These are phyloP conservation scores for Cudoniella acicularis DNA, from an alignment of 495 filamentous ascomycete genomes.

Conservation along the genomic window DNA sequence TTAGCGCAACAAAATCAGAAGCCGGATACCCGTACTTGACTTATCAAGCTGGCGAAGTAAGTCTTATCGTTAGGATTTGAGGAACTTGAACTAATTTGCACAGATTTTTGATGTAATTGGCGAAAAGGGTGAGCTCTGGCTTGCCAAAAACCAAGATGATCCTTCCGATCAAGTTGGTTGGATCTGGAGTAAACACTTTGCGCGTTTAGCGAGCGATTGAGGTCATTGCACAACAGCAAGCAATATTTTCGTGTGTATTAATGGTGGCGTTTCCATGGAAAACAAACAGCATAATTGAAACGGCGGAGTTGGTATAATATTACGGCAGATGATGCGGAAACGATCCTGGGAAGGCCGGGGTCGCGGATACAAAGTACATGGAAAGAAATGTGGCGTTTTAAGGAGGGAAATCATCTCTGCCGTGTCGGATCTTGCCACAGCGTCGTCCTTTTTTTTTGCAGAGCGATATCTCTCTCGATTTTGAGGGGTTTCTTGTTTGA, in stretches of 20 bases:
- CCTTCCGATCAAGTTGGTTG: constrained; percentile 73
- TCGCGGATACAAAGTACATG: background rate
- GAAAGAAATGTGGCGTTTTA: background rate
- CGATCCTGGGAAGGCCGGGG: background rate
- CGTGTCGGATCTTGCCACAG: background rate
- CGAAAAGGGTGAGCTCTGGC: constrained; percentile 96
- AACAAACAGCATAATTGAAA: background rate
- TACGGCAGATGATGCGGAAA: background rate
- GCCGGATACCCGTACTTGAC: constrained; percentile 94
- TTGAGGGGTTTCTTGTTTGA: background rate
- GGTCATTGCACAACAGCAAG: background rate
- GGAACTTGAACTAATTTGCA: background rate
- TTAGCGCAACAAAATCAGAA: constrained; percentile 84
- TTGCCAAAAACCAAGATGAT: constrained; percentile 96
- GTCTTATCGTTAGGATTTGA: constrained; percentile 19
- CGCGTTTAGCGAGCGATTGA: constrained; percentile 54
- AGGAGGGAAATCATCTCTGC: background rate
- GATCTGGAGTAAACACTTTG: constrained; percentile 99
- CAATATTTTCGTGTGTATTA: background rate
- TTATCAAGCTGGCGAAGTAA: constrained; percentile 84
- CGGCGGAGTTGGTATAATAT: background rate
- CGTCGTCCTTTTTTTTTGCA: no score
- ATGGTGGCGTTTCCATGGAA: background rate
- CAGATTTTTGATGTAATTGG: constrained; percentile 85
- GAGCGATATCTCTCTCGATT: background rate